Base-by-base conservation (phyloP, 345 rosid genomes). In the Ceriops tagal region DNA sequence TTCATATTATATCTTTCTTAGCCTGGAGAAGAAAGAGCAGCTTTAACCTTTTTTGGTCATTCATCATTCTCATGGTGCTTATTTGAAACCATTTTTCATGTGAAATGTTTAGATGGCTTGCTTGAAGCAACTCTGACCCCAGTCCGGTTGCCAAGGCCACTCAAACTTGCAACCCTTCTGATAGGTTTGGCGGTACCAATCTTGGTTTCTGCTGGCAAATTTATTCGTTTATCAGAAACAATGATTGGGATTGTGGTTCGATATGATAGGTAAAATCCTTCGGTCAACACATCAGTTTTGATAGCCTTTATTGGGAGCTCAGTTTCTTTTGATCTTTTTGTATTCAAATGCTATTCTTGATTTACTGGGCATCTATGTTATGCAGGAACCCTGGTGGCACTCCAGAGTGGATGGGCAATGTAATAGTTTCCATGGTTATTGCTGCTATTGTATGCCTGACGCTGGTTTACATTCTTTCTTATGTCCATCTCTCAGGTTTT, bases 71-170 rank as follows among this genome's bases (percentile, higher is more conserved):
- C 59, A 57, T 49, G 60, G 21, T 19, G 32, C 6, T 51, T 32
- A 35, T n/a, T 11, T 32, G 59, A 30, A 58, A n/a, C 21, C 62
- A 1, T 62, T 71, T 66, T 10, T 13, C 6, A 19, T 73, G 8
- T 67, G 37, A 28, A 46, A 57, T 73, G 16, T 79, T 28, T 84
- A 95, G 99, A 95, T 84, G 99, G 97, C 70, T 81, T 87, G 79
- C 84, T 95, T 35, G 99, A 95, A 83, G 96, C 99, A 53, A 92
- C 97, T 81, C 77, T 95, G 73, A 72, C 97, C 62, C 99, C 96
- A 39, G 75, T 79, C 30, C 88, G 97, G 65, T 73, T 83, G 46
- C 97, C 99, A 20, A 92, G 79, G 84, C 97, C 96, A 16, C 96
- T 95, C 68, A 95, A 92, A 86, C 92, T 88, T 72, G 96, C 91